Evolutionary conservation across 2,329 filamentous ascomycete species (phyloP).

Genomic region (Botrytis porri): DNA sequence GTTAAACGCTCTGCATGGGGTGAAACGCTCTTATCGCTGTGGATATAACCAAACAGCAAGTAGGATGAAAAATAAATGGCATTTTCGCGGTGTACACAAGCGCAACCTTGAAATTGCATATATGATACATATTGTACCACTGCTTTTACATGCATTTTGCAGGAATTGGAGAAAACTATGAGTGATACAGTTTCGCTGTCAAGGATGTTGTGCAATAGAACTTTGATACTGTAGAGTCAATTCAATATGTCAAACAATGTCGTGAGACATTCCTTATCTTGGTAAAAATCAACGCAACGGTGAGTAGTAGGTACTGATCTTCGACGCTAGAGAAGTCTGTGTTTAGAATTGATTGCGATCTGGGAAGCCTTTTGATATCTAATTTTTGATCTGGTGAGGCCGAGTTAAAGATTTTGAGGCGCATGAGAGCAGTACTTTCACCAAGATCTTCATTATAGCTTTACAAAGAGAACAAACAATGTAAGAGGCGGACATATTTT

Average conservation of each 20-base stretch:
- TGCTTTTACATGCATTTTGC: neutral
- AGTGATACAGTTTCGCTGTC: neutral
- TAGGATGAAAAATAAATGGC: neutral
- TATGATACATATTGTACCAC: slow-evolving; percentile 1
- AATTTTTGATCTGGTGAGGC: neutral
- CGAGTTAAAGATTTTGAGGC: neutral
- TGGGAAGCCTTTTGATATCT: neutral
- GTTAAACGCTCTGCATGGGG: slow-evolving; percentile 1
- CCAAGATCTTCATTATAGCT: neutral
- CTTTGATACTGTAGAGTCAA: neutral
- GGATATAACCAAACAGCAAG: neutral
- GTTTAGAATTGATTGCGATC: neutral
- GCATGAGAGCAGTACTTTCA: neutral
- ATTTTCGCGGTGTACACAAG: neutral
- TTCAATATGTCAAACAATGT: slow-evolving; percentile 1
- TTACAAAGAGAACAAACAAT: neutral
- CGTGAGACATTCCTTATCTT: slow-evolving; percentile 16
- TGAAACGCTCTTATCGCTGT: slow-evolving; percentile 8
- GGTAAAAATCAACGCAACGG: neutral
- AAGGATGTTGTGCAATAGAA: neutral
- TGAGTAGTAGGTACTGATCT: neutral
- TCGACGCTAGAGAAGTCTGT: neutral
- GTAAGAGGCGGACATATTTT: neutral
- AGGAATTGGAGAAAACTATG: neutral
- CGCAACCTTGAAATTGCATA: neutral